Evolutionary conservation across 139 green algal genomes (phyloP).

Genomic region (Chlorella sorokiniana): DNA sequence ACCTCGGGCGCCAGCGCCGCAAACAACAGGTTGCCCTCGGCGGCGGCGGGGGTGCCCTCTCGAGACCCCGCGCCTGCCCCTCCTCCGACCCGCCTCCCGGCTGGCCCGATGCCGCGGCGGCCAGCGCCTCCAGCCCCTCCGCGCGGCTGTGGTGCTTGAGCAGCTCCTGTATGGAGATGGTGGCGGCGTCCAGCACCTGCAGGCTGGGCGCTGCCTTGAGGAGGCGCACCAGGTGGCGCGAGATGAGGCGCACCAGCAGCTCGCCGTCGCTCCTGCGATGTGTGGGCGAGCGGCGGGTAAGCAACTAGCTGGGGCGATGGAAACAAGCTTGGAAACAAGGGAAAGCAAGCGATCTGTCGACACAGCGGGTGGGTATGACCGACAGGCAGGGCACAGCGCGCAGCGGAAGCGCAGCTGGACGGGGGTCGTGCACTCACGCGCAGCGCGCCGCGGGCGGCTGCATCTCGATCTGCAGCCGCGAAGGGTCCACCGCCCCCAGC

Average conservation of each 20-base stretch:
- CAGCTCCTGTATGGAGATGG: slow-evolving; percentile 79
- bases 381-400: not conserved
- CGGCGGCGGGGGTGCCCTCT: slow-evolving; percentile 9
- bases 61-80: not conserved
- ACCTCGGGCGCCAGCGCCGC: slow-evolving; percentile 58
- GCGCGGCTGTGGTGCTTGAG: slow-evolving; percentile 40
- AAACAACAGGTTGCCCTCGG: slow-evolving; percentile 63
- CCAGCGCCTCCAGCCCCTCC: not conserved
- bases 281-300: not conserved
- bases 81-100: not conserved
- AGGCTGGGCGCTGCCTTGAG: slow-evolving; percentile 77
- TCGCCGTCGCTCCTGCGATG: slow-evolving; percentile 28
- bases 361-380: not conserved
- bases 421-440: not conserved
- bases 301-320: not conserved
- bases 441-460: slow-evolving; percentile 3
- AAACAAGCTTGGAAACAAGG: not conserved
- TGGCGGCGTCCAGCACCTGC: slow-evolving; percentile 72
- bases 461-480: slow-evolving; percentile 51
- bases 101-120: not conserved
- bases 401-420: no score
- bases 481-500: slow-evolving; percentile 83
- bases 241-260: slow-evolving; percentile 53
- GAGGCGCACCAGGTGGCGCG: slow-evolving; percentile 78
- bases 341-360: not conserved